phyloP scores from a whole-genome alignment of 1,139 yeast genomes.

The Candida sp. region DNA sequence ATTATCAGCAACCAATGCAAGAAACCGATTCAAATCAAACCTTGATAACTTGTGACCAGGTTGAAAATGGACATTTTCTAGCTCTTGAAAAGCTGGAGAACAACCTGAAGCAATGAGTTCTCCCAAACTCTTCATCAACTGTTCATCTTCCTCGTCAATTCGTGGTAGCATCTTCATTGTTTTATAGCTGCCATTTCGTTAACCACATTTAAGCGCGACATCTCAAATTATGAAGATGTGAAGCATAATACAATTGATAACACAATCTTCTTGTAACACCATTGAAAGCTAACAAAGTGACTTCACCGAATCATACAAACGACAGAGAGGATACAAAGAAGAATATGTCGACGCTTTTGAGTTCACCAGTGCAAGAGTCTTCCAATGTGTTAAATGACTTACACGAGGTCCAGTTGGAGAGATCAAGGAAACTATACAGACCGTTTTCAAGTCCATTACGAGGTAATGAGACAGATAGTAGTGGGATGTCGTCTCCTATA shows the following conservation, averaged over 20 bases:
- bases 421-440: background rate
- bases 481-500: conserved; percentile 15
- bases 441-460: conserved; percentile 3
- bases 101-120: conserved; percentile 11
- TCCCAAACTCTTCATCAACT: conserved; percentile 15
- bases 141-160: conserved; percentile 19
- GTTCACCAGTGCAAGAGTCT: background rate
- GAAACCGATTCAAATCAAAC: conserved; percentile 12
- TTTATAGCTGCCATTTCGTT: too few species aligned
- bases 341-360: background rate
- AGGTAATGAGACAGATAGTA: conserved; percentile 4
- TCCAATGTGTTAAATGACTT: conserved; percentile 4
- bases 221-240: background rate
- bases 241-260: background rate
- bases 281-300: background rate
- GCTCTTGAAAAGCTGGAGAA: conserved; percentile 12
- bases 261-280: too few species aligned
- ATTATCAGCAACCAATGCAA: conserved; percentile 25
- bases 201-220: background rate
- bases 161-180: background rate
- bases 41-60: conserved; percentile 11
- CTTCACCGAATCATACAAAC: background rate
- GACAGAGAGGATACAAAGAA: background rate
- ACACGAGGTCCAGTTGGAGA: conserved; percentile 1
- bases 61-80: conserved; percentile 5